These are phyloP conservation scores for Cinnamomum chago DNA, from an alignment of 164 flowering plant species.

Conservation along the genomic window DNA sequence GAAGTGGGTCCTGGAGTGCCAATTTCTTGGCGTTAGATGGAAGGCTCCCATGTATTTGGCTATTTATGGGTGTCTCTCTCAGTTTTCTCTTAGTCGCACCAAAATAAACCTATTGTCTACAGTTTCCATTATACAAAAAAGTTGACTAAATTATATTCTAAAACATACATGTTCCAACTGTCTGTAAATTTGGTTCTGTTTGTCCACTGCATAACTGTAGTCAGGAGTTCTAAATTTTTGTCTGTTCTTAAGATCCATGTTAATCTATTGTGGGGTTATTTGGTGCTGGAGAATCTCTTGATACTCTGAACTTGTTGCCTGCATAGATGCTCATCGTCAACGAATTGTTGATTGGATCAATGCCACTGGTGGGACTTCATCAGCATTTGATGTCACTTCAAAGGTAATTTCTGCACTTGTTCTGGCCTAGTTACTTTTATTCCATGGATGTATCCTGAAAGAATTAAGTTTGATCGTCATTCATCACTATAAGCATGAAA, in stretches of 20 bases:
- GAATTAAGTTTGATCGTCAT: background rate
- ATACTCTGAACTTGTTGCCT: constrained; percentile 1
- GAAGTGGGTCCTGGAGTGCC: too few relatives aligned
- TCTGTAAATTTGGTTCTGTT: background rate
- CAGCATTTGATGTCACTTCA: constrained; percentile 66
- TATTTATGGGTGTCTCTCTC: too few relatives aligned
- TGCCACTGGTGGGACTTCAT: constrained; percentile 57
- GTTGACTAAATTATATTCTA: background rate
- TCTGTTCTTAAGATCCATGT: background rate
- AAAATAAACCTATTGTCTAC: too few relatives aligned
- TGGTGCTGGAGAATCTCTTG: background rate
- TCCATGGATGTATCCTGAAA: background rate
- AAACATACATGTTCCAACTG: background rate
- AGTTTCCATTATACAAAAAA: too few relatives aligned
- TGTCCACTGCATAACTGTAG: background rate
- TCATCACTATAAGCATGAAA: background rate
- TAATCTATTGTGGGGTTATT: background rate
- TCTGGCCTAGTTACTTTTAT: background rate
- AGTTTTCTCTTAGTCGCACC: too few relatives aligned
- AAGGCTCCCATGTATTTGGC: too few relatives aligned
- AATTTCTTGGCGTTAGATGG: too few relatives aligned
- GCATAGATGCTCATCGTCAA: constrained; percentile 55
- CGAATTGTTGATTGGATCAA: constrained; percentile 58
- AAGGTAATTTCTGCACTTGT: constrained; percentile 32
- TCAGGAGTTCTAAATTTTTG: background rate